Conservation (phyloP, 768 basidiomycete species). For the Coprinellus aureogranulatus region DNA sequence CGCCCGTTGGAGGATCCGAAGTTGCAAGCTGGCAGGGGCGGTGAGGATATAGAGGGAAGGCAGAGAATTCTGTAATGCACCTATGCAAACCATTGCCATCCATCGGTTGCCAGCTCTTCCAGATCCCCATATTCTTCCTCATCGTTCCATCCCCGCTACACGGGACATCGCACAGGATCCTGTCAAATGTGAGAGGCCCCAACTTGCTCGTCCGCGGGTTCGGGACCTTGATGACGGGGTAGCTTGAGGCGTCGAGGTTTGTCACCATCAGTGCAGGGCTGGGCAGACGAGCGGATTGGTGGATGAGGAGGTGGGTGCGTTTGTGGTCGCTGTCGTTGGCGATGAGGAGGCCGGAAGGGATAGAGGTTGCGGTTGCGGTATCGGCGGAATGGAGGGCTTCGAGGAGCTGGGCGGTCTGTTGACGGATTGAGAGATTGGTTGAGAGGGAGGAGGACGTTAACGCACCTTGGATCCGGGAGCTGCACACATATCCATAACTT, state of each 20-base stretch:
- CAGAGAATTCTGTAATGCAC: no score
- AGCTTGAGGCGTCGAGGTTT: conserved; percentile 91
- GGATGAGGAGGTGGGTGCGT: conserved; percentile 93
- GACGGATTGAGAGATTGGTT: background rate
- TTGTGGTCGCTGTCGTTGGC: conserved; percentile 96
- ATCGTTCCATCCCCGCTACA: conserved; percentile 97
- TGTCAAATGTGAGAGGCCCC: conserved; percentile 74
- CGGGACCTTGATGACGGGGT: conserved; percentile 62
- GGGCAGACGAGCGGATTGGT: conserved; percentile 93
- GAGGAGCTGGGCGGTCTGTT: conserved; percentile 88
- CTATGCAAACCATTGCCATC: conserved; percentile 90
- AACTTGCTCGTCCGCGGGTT: conserved; percentile 32
- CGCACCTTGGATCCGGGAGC: conserved; percentile 93
- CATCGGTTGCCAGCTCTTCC: conserved; percentile 86
- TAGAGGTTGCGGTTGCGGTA: conserved; percentile 57
- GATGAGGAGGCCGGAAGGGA: conserved; percentile 82
- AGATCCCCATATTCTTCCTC: conserved; percentile 92
- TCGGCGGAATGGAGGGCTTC: conserved; percentile 89
- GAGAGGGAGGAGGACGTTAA: background rate
- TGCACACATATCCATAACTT: conserved; percentile 95
- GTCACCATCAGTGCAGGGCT: conserved; percentile 92
- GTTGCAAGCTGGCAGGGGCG: conserved; percentile 71
- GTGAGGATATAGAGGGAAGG: no score
- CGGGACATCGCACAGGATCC: conserved; percentile 95
- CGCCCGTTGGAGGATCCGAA: conserved; percentile 87